These are phyloP conservation scores for Pythium oligandrum DNA, from an alignment of 352 stramenopile species.

Conservation along the genomic window DNA sequence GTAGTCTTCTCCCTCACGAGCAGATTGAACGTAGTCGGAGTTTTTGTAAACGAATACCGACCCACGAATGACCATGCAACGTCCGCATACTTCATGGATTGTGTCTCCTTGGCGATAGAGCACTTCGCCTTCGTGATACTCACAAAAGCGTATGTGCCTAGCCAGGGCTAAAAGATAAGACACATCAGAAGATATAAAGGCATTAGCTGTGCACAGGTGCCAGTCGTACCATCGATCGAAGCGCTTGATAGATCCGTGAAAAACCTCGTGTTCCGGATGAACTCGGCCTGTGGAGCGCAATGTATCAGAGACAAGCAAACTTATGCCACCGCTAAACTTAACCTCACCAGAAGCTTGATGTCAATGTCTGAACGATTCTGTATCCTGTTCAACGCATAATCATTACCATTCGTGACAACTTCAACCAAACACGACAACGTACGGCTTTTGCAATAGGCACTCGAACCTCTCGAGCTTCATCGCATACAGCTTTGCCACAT, in stretches of 20 bases:
- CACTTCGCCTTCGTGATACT: constrained; percentile 35
- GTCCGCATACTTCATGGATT: constrained; percentile 29
- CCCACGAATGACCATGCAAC: constrained; percentile 36
- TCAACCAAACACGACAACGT: constrained; percentile 1
- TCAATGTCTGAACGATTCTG: constrained; percentile 39
- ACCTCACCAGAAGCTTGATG: constrained; percentile 39
- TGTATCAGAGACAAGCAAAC: background rate
- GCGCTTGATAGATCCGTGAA: constrained; percentile 23
- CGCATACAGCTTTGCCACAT: constrained; percentile 13
- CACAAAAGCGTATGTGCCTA: constrained; percentile 25
- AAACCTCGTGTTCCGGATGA: constrained; percentile 32
- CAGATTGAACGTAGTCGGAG: constrained; percentile 10
- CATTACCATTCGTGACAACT: background rate
- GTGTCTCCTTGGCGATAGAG: constrained; percentile 34
- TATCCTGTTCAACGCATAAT: constrained; percentile 17
- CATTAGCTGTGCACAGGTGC: background rate
- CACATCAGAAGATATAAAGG: background rate
- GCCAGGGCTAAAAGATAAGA: constrained; percentile 23
- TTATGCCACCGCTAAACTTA: background rate
- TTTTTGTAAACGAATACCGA: constrained; percentile 41
- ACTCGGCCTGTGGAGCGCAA: constrained; percentile 18
- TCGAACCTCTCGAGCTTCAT: constrained; percentile 26
- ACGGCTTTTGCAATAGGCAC: constrained; percentile 26
- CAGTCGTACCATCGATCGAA: constrained; percentile 29
- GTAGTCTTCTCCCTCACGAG: constrained; percentile 26